Percentiles rank a stretch among this genome's conserved stretches.
phyloP scores from a whole-genome alignment of 2,329 filamentous ascomycete genomes.

The Beauveria rudraprayagi region DNA sequence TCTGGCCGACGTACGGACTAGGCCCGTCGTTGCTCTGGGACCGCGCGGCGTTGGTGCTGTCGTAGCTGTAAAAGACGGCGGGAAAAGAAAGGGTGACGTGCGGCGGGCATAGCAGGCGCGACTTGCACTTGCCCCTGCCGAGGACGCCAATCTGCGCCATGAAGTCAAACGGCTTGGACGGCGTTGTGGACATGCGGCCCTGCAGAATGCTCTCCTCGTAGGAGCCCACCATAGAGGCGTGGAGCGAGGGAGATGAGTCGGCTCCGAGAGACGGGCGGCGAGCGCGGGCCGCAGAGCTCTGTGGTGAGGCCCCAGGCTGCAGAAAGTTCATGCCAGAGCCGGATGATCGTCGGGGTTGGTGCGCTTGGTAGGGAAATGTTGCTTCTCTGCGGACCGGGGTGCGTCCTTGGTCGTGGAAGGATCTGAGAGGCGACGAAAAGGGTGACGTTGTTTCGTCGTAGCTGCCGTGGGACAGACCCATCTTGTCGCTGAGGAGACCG shows the following conservation, averaged over 20 bases:
- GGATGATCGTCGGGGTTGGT: conserved; percentile 69
- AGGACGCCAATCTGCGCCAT: conserved; percentile 91
- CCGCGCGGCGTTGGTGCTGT: conserved; percentile 54
- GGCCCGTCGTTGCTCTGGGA: conserved; percentile 72
- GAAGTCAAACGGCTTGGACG: conserved; percentile 87
- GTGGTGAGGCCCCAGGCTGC: conserved; percentile 36
- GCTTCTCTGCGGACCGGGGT: conserved; percentile 48
- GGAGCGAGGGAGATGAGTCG: conserved; percentile 70
- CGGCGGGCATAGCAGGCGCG: conserved; percentile 74
- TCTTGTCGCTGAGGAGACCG: conserved; percentile 34
- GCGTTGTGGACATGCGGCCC: conserved; percentile 92
- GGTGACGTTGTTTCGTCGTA: conserved; percentile 45
- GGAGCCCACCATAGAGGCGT: conserved; percentile 93
- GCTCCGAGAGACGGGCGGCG: conserved; percentile 64
- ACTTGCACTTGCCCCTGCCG: conserved; percentile 80
- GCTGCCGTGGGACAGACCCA: conserved; percentile 53
- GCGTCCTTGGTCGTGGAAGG: conserved; percentile 14
- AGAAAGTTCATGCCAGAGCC: conserved; percentile 44
- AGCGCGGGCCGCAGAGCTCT: conserved; percentile 44
- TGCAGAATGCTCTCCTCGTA: conserved; percentile 95
- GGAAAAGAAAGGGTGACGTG: conserved; percentile 89
- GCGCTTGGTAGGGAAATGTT: conserved; percentile 62
- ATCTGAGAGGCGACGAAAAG: conserved; percentile 27
- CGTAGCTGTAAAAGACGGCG: conserved; percentile 93
- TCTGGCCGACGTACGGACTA: conserved; percentile 89